Evolutionary conservation across 129 eudicot genomes (phyloP), one percentile per base, ranked within the genome.

Genomic region (Deinandra increscens): DNA sequence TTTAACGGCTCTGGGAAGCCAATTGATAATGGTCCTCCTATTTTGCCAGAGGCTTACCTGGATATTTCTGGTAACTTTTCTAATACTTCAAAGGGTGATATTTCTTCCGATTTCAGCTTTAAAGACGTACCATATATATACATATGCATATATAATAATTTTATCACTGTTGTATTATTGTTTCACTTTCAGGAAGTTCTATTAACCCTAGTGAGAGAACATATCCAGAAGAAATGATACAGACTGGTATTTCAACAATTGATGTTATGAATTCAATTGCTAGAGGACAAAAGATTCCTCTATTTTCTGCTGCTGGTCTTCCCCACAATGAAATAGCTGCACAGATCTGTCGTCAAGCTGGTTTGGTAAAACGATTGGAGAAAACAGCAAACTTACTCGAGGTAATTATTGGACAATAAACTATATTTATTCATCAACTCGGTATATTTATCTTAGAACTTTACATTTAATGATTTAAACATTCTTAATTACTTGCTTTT

Each of bases 241-340:
- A 93, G 77, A 93, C 98, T 22, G 98, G 98, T 64, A 93, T 93
- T 59, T 88, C 98, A 39, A 93, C 98, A 2, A 89, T 93, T 74
- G 98, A 93, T 76, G 98, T 93, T 64, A 93, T 89, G 98, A 93
- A 93, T 51, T 93, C 98, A 45, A 89, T 93, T 76, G 98, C 97
- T 54, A 86, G 97, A 79, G 98, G 98, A 66, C 98, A 89, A 81
- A 93, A 93, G 83, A 93, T 93, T 79, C 98, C 98, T 64, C 87
- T 93, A 42, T 93, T 93, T 76, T 93, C 98, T 77, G 98, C 98
- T 59, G 98, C 97, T 75, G 98, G 98, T 84, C 95, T 93, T 72
- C 98, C 98, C 50, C 98, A 93, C 79, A 93, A 93, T 81, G 98
- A 93, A 81, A 93, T 93, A 33, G 98, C 97, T 69, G 98, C 98